These are phyloP conservation scores for Gossypium lobatum DNA, from an alignment of 441 rosid species.

Conservation along the genomic window DNA sequence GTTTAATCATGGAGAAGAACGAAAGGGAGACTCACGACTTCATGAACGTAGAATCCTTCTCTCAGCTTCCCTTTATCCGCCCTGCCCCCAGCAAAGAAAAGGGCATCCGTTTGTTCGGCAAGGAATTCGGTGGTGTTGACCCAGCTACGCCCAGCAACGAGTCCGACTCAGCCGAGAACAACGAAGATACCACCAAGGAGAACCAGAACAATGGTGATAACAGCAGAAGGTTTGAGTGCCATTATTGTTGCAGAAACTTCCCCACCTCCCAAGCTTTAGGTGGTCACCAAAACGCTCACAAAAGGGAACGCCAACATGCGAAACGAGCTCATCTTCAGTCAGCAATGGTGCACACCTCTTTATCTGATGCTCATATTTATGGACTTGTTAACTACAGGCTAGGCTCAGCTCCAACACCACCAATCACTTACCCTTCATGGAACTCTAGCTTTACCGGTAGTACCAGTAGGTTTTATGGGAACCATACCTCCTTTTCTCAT, in stretches of 20 bases:
- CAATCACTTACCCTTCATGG: conserved; percentile 50
- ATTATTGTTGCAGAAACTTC: conserved; percentile 80
- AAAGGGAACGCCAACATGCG: conserved; percentile 86
- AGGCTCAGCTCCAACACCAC: conserved; percentile 18
- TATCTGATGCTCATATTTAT: conserved; percentile 36
- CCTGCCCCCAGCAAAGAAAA: conserved; percentile 59
- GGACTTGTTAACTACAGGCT: conserved; percentile 40
- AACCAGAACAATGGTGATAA: conserved; percentile 27
- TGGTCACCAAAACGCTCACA: conserved; percentile 97
- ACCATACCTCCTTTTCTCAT: conserved; percentile 26
- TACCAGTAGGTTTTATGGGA: conserved; percentile 38
- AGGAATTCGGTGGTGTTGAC: conserved; percentile 51
- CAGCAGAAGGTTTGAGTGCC: conserved; percentile 76
- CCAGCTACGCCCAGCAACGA: conserved; percentile 16
- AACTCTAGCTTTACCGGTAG: conserved; percentile 13
- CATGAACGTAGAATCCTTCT: conserved; percentile 83
- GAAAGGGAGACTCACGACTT: conserved; percentile 76
- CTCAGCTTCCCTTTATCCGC: conserved; percentile 84
- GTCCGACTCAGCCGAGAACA: conserved; percentile 19
- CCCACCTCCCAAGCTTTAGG: conserved; percentile 96
- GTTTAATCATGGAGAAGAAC: conserved; percentile 38
- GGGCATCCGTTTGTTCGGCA: conserved; percentile 80
- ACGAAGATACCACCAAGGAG: conserved; percentile 14
- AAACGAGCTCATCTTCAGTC: conserved; percentile 73
- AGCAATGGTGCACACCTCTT: conserved; percentile 25